Conservation (phyloP, 768 basidiomycete species). For the Tulasnella calospora region DNA sequence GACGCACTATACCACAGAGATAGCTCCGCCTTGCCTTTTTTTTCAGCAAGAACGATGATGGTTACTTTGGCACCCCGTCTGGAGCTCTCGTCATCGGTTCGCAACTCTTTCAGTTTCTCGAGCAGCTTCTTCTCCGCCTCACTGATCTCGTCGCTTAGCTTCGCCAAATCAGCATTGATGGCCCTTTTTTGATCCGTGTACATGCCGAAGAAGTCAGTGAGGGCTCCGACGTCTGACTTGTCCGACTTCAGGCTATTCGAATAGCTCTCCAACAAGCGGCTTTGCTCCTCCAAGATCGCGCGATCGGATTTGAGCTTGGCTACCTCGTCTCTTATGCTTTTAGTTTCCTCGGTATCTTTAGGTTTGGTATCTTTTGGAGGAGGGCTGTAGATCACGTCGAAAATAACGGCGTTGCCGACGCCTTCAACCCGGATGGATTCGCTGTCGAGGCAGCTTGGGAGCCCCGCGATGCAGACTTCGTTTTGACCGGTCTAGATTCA, state of each 20-base stretch:
- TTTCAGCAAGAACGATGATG: constrained; percentile 44
- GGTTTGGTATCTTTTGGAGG: not conserved
- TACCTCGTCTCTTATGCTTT: not conserved
- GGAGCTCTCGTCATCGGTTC: constrained; percentile 19
- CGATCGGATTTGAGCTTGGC: constrained; percentile 18
- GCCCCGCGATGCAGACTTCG: constrained; percentile 22
- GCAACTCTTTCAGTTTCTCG: constrained; percentile 37
- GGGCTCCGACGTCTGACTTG: constrained; percentile 24
- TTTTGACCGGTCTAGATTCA: constrained; percentile 25
- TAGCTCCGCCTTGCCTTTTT: constrained; percentile 40
- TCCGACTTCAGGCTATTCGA: constrained; percentile 39
- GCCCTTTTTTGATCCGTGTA: constrained; percentile 13
- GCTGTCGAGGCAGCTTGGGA: constrained; percentile 26
- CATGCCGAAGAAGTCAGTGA: constrained; percentile 43
- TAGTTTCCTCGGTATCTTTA: not conserved
- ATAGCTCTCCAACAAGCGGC: constrained; percentile 2
- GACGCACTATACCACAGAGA: constrained; percentile 52
- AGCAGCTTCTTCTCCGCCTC: constrained; percentile 8
- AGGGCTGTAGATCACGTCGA: constrained; percentile 26
- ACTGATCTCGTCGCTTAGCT: constrained; percentile 19
- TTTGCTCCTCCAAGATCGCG: constrained; percentile 15
- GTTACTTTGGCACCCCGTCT: constrained; percentile 37
- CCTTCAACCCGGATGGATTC: constrained; percentile 28
- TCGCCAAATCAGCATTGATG: not conserved
- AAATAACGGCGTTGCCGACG: constrained; percentile 28